Evolutionary conservation across 306 rosid genomes (phyloP).

Genomic region (Adenanthera pavonina): DNA sequence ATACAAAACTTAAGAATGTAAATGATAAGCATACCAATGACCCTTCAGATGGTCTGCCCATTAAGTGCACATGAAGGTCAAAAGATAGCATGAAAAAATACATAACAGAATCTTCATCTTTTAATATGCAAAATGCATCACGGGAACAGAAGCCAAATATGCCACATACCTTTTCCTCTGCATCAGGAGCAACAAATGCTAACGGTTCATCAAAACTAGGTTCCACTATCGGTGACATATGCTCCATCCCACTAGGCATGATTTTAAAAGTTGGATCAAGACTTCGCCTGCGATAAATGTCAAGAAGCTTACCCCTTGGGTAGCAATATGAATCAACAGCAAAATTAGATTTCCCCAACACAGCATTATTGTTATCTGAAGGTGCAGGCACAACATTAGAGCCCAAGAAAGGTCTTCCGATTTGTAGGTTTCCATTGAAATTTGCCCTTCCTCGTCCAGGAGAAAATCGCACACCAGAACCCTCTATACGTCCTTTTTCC

Average conservation of each 20-base stretch:
- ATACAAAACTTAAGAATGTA: slow-evolving; percentile 26
- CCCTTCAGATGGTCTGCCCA: background rate
- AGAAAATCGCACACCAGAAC: slow-evolving; percentile 59
- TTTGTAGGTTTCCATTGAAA: slow-evolving; percentile 47
- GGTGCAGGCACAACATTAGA: slow-evolving; percentile 46
- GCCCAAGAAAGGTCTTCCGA: slow-evolving; percentile 55
- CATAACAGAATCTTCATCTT: slow-evolving; percentile 18
- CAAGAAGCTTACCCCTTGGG: slow-evolving; percentile 80
- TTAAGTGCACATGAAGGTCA: slow-evolving; percentile 9
- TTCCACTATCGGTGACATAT: slow-evolving; percentile 49
- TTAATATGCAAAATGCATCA: background rate
- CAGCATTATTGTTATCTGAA: slow-evolving; percentile 41
- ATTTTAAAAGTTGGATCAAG: slow-evolving; percentile 45
- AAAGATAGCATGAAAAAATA: slow-evolving; percentile 3
- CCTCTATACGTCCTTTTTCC: slow-evolving; percentile 68
- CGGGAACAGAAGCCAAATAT: background rate
- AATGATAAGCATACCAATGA: slow-evolving; percentile 2
- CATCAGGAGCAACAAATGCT: slow-evolving; percentile 70
- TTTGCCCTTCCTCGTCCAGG: slow-evolving; percentile 73
- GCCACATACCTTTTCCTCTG: slow-evolving; percentile 67
- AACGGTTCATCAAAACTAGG: slow-evolving; percentile 55
- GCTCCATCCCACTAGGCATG: slow-evolving; percentile 59
- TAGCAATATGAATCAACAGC: slow-evolving; percentile 51
- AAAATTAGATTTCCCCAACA: slow-evolving; percentile 55
- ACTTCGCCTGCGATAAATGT: slow-evolving; percentile 69